phyloP scores from a whole-genome alignment of 805 yeast genomes.

The Wickerhamiella hasegawae region DNA sequence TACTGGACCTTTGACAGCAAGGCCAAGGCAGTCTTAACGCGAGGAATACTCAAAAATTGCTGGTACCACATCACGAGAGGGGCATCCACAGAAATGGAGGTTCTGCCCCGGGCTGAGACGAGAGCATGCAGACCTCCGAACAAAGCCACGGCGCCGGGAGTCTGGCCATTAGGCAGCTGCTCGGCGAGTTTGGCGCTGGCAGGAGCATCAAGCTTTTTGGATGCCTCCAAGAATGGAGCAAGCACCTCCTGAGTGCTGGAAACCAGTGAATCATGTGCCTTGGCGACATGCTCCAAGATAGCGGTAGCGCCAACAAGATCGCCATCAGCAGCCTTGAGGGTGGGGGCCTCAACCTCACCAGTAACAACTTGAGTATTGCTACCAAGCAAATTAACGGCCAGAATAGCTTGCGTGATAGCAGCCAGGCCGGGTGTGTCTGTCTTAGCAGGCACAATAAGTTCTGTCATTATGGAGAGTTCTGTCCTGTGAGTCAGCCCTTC shows the following conservation, averaged over 20 bases:
- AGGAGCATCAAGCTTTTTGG: constrained; percentile 13
- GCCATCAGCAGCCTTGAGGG: constrained; percentile 6
- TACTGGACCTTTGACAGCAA: constrained; percentile 10
- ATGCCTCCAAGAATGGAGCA: constrained; percentile 7
- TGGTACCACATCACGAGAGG: constrained; percentile 21
- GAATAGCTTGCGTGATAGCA: constrained; percentile 24
- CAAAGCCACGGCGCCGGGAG: constrained; percentile 25
- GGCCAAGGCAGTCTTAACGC: constrained; percentile 15
- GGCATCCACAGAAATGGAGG: constrained; percentile 18
- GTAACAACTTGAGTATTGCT: constrained; percentile 19
- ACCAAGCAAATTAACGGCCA: constrained; percentile 26
- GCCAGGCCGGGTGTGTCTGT: constrained; percentile 11
- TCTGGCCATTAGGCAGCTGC: constrained; percentile 16
- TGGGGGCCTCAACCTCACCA: too few relatives aligned
- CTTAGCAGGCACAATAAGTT: constrained; percentile 12
- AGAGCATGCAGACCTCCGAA: constrained; percentile 30
- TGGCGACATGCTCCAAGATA: constrained; percentile 30
- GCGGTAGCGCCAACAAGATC: constrained; percentile 21
- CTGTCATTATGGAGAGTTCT: too few relatives aligned
- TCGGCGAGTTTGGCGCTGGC: constrained; percentile 11
- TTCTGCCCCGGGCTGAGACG: constrained; percentile 19
- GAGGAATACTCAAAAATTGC: constrained; percentile 15
- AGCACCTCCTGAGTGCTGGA: constrained; percentile 15
- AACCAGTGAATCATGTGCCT: constrained; percentile 25
- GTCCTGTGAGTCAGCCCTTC: too few relatives aligned